A percentile compares a stretch with the other conserved stretches of the same genome.
phyloP scores from a whole-genome alignment of 192 early-diverging fungal species.

The Coemansia sp. region DNA sequence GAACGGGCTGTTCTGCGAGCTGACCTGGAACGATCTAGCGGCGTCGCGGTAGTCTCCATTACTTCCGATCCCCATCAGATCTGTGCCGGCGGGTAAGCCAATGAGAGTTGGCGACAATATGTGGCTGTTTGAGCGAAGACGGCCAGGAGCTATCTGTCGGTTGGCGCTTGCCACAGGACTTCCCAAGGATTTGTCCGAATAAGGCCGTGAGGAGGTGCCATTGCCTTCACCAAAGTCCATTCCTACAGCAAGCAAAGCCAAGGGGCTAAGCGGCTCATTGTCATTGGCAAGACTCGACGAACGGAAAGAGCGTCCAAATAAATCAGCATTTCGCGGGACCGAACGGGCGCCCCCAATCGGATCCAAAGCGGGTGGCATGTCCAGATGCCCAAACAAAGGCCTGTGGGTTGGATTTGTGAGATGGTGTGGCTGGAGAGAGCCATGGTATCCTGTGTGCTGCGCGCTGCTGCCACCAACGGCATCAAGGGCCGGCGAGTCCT shows the following conservation, averaged over 20 bases:
- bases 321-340: constrained; percentile 30
- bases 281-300: constrained; percentile 40
- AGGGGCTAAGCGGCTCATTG: constrained; percentile 41
- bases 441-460: constrained; percentile 17
- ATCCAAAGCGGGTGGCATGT: constrained; percentile 35
- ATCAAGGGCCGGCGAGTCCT: constrained; percentile 3
- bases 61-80: constrained; percentile 5
- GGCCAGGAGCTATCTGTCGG: constrained; percentile 7
- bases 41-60: constrained; percentile 6
- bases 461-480: constrained; percentile 6
- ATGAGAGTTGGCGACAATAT: constrained; percentile 26
- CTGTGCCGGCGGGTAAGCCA: constrained; percentile 28
- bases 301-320: constrained; percentile 45
- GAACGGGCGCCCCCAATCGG: constrained; percentile 37
- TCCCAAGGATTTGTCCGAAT: constrained; percentile 17
- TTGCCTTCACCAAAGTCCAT: constrained; percentile 1
- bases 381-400: constrained; percentile 10
- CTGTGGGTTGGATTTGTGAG: background rate
- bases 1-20: constrained; percentile 26
- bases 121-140: constrained; percentile 43
- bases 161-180: constrained; percentile 22
- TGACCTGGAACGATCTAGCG: background rate
- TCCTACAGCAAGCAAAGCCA: constrained; percentile 12
- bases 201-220: background rate
- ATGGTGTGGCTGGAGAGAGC: constrained; percentile 19